A percentile compares a stretch with the other conserved stretches of the same genome.
These are phyloP conservation scores for Ustilaginoidea virens DNA, from an alignment of 2,329 filamentous ascomycete genomes.

Conservation along the genomic window DNA sequence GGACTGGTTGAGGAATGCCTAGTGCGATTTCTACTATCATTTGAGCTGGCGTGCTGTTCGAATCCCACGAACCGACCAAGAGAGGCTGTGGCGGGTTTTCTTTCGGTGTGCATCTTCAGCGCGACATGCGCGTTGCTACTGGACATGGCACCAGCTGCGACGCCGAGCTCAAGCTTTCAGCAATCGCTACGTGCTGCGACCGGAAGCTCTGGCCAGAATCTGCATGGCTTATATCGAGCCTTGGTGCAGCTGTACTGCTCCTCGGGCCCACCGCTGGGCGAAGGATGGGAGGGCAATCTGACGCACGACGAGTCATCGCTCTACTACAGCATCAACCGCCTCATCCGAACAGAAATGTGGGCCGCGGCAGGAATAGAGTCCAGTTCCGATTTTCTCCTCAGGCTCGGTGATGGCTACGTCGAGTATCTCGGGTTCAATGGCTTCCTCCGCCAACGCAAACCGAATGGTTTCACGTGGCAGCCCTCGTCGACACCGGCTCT, in stretches of 20 bases:
- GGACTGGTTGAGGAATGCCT: constrained; percentile 34
- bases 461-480: constrained; percentile 1
- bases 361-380: constrained; percentile 26
- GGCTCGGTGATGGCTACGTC: constrained; percentile 28
- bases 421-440: constrained; percentile 19
- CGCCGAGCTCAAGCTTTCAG: neutral
- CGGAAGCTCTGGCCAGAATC: constrained; percentile 1
- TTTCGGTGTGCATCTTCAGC: constrained; percentile 44
- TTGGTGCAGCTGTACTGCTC: constrained; percentile 32
- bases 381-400: constrained; percentile 33
- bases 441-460: constrained; percentile 14
- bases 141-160: constrained; percentile 18
- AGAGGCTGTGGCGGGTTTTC: constrained; percentile 35
- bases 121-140: constrained; percentile 35
- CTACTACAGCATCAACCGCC: constrained; percentile 24
- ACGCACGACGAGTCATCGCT: constrained; percentile 27
- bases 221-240: constrained; percentile 8
- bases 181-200: neutral
- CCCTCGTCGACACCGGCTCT: constrained; percentile 6
- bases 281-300: constrained; percentile 24
- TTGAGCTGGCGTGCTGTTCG: constrained; percentile 23
- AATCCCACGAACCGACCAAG: constrained; percentile 24
- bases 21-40: constrained; percentile 34
- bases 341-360: constrained; percentile 34
- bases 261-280: constrained; percentile 27